These are phyloP conservation scores for Lithohypha guttulata DNA, from an alignment of 2,329 filamentous ascomycete genomes.

Conservation along the genomic window DNA sequence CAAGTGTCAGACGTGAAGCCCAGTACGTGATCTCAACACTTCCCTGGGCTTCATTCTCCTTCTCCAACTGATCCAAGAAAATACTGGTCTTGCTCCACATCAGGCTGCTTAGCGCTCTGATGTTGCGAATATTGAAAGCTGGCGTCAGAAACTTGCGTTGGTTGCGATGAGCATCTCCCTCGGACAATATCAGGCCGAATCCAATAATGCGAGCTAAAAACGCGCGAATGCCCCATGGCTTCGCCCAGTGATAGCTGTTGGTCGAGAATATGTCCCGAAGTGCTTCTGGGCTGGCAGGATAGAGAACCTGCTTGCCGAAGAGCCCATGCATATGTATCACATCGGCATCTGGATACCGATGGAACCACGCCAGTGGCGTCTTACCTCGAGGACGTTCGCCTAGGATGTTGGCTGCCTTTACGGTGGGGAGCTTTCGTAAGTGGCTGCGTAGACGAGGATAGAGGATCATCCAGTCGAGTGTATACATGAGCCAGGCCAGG, in stretches of 20 bases:
- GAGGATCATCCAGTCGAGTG: background rate
- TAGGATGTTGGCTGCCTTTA: background rate
- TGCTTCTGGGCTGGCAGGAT: conserved; percentile 21
- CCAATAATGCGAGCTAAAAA: conserved; percentile 41
- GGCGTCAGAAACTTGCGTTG: conserved; percentile 32
- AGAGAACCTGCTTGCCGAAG: background rate
- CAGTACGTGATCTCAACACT: conserved; percentile 4
- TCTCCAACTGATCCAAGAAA: conserved; percentile 27
- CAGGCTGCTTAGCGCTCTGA: conserved; percentile 26
- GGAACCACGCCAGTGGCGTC: background rate
- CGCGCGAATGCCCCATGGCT: conserved; percentile 33
- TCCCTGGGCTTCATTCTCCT: conserved; percentile 16
- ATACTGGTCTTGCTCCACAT: conserved; percentile 31
- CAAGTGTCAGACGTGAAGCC: conserved; percentile 41
- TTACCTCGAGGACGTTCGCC: background rate
- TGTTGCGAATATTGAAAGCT: conserved; percentile 29
- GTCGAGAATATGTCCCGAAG: conserved; percentile 42
- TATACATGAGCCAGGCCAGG: no score
- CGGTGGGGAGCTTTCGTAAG: background rate
- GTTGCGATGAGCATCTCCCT: conserved; percentile 41
- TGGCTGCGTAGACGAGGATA: background rate
- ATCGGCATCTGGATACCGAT: background rate
- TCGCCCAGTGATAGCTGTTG: conserved; percentile 45
- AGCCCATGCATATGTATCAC: background rate
- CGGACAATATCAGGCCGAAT: conserved; percentile 40